Evolutionary conservation across 31 red algal genomes (phyloP).

Genomic region (Asparagopsis taxiformis): DNA sequence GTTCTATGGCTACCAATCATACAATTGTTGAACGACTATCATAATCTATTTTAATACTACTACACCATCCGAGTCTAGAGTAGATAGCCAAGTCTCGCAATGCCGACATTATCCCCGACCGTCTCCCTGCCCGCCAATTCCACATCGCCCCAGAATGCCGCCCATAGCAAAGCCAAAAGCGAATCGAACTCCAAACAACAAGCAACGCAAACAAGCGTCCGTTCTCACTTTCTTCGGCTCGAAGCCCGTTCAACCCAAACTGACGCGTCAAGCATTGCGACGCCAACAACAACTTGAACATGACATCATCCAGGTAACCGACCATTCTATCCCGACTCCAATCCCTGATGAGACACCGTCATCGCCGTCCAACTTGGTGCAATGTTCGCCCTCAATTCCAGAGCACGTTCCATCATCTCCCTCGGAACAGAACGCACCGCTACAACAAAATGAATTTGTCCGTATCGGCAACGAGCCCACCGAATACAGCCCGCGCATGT

Average conservation of each 20-base stretch:
- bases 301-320: background rate
- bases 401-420: background rate
- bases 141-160: too few relatives aligned
- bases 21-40: too few relatives aligned
- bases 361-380: background rate
- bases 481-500: background rate
- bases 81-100: too few relatives aligned
- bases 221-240: constrained; percentile 31
- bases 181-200: background rate
- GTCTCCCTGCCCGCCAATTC: too few relatives aligned
- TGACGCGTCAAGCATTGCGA: background rate
- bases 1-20: too few relatives aligned
- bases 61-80: too few relatives aligned
- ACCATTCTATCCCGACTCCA: background rate
- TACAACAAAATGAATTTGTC: background rate
- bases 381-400: background rate
- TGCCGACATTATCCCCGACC: too few relatives aligned
- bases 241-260: background rate
- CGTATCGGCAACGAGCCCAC: background rate
- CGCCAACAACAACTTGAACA: background rate
- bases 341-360: background rate
- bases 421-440: background rate
- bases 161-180: constrained; percentile 4
- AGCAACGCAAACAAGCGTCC: constrained; percentile 14
- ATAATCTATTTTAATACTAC: too few relatives aligned